Percentiles rank a stretch among this genome's conserved stretches.
Conservation (phyloP, 2,329 filamentous ascomycete genomes). For the Magnaporthiopsis incrustans region DNA sequence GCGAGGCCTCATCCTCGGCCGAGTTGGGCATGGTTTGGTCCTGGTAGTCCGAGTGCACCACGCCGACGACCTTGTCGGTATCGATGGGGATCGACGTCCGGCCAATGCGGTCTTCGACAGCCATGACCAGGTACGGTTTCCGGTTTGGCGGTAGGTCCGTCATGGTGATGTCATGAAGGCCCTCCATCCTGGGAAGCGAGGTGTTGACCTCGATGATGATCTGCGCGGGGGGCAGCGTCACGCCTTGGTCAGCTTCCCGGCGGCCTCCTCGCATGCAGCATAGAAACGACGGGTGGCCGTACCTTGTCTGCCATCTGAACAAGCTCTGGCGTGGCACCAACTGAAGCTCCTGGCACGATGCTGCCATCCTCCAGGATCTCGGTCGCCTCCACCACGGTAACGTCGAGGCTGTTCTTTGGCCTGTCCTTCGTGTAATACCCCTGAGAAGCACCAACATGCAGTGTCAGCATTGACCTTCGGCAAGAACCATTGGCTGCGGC, state of each 20-base stretch:
- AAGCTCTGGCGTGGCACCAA: constrained; percentile 78
- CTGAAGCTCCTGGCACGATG: constrained; percentile 78
- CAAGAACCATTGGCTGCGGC: too few relatives aligned
- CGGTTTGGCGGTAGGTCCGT: constrained; percentile 73
- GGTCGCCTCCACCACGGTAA: constrained; percentile 77
- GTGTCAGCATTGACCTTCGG: constrained; percentile 22
- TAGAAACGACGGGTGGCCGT: constrained; percentile 3
- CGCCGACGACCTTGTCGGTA: constrained; percentile 70
- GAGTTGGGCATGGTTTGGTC: constrained; percentile 68
- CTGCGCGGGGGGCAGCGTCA: constrained; percentile 21
- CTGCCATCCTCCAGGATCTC: constrained; percentile 85
- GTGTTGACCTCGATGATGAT: constrained; percentile 93
- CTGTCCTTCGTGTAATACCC: constrained; percentile 80
- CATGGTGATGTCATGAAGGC: constrained; percentile 85
- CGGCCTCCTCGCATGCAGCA: not conserved
- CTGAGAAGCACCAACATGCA: not conserved
- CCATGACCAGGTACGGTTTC: constrained; percentile 81
- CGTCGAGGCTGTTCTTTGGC: constrained; percentile 66
- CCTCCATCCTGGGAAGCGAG: constrained; percentile 73
- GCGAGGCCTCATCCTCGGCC: constrained; percentile 64
- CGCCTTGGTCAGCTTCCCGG: not conserved
- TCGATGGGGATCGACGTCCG: constrained; percentile 76
- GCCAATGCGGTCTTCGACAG: constrained; percentile 79
- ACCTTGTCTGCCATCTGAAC: constrained; percentile 86
- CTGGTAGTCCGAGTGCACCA: constrained; percentile 78